Evolutionary conservation across 2,329 filamentous ascomycete genomes (phyloP).

Genomic region (Coniochaeta hoffmannii): DNA sequence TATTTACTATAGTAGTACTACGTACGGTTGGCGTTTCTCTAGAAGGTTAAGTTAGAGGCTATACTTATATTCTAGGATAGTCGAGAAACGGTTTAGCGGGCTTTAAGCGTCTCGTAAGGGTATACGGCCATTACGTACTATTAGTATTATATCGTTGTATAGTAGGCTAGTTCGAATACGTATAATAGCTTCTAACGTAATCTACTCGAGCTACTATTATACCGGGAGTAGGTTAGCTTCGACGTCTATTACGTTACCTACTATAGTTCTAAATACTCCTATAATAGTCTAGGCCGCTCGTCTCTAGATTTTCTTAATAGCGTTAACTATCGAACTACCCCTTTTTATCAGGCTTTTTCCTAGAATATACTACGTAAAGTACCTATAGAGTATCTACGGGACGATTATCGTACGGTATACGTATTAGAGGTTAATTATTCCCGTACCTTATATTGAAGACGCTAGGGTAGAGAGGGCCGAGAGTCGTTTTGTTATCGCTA

Average conservation of each 20-base stretch:
- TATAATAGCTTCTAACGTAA: slow-evolving; percentile 15
- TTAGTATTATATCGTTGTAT: slow-evolving; percentile 7
- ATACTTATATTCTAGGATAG: slow-evolving; percentile 7
- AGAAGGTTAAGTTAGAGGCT: slow-evolving; percentile 8
- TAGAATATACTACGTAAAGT: slow-evolving; percentile 17
- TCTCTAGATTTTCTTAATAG: slow-evolving; percentile 13
- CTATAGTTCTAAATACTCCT: slow-evolving; percentile 16
- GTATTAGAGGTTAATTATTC: slow-evolving; percentile 15
- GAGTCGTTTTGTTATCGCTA: slow-evolving; percentile 12
- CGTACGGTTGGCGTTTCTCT: slow-evolving; percentile 11
- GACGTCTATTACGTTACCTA: slow-evolving; percentile 16
- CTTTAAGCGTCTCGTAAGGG: slow-evolving; percentile 2
- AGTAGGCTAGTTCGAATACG: slow-evolving; percentile 12
- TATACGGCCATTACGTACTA: background rate
- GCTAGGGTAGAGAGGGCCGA: slow-evolving; percentile 15
- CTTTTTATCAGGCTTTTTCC: slow-evolving; percentile 4
- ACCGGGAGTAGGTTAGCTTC: slow-evolving; percentile 17
- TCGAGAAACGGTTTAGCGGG: slow-evolving; percentile 7
- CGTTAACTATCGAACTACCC: slow-evolving; percentile 7
- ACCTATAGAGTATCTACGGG: slow-evolving; percentile 19
- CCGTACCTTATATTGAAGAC: slow-evolving; percentile 16
- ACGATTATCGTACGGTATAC: slow-evolving; percentile 18
- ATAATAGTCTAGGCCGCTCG: slow-evolving; percentile 20
- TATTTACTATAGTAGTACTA: slow-evolving; percentile 13
- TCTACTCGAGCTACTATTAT: slow-evolving; percentile 14